Base-by-base conservation (phyloP, 2,329 filamentous ascomycete species). In the Polychaeton citri region DNA sequence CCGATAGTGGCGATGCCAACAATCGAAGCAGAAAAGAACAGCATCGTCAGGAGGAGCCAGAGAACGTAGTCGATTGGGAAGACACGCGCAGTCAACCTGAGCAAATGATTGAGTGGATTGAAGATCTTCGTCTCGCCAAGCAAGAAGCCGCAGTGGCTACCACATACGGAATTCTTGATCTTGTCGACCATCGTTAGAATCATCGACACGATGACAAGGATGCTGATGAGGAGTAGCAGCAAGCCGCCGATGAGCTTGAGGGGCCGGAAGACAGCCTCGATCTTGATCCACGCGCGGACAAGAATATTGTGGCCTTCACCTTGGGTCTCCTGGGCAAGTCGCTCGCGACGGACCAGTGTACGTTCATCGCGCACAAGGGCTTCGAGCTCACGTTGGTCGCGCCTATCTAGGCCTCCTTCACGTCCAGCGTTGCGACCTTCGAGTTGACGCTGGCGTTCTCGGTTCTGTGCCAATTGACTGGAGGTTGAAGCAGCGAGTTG, bases 101-200 rank as follows among this genome's bases (percentile, higher is more conserved):
- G 75, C 38, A 93, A 66, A 73, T 80, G 93, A 63, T 98, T 96
- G 53, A 95, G 68, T 1, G 90, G 90, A 57, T 98, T 90, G 66
- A 95, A 93, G 48, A 96, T 77, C 57, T 92, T 85, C 57, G 92
- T 81, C 53, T 79, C 70, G 30, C 79, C 85, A 4, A 98, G 71
- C 34, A 96, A 82, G 61, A 95, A 98, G 43, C 90, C 90, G 55
- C 90, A 98, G 49, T 76, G 78, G 40, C 77, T 68, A 58, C 90
- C 88, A 72, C 90, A 98, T 43, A 92, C 66, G 3, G 87, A 95
- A 64, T 96, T 95, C 59, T 81, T 87, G 21, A 86, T 84, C 65
- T 96, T 96, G 71, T 98, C 90, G 52, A 96, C 86, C 46, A 78
- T 81, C 0, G 88, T 96, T 54, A 96, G 81, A 47, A 96, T 72